Percentiles rank a stretch among this genome's conserved stretches.
phyloP scores from a whole-genome alignment of 306 rosid genomes.

The Lablab purpureus region DNA sequence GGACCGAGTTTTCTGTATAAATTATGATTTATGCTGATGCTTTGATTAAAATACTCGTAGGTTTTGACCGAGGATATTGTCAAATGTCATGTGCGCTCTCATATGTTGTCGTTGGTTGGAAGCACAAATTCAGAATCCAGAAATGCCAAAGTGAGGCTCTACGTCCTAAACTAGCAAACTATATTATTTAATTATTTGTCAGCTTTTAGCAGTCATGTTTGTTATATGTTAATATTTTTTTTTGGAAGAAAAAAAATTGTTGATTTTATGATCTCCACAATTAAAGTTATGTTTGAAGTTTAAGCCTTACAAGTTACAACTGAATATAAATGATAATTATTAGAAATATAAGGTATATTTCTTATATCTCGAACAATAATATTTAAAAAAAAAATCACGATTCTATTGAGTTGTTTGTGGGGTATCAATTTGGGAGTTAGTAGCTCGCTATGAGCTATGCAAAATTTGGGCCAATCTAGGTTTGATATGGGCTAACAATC shows the following conservation, averaged over 20 bases:
- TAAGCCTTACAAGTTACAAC: not conserved
- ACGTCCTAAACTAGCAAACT: constrained; percentile 27
- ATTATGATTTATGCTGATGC: constrained; percentile 4
- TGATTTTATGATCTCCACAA: not conserved
- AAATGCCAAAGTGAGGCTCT: constrained; percentile 72
- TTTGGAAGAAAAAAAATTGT: not conserved
- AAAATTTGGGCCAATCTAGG: not conserved
- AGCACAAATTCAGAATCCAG: constrained; percentile 56
- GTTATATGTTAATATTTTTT: constrained; percentile 7
- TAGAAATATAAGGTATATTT: too few relatives aligned
- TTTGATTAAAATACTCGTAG: constrained; percentile 53
- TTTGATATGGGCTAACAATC: not conserved
- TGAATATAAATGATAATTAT: not conserved
- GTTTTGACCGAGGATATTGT: constrained; percentile 78
- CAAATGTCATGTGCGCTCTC: constrained; percentile 80
- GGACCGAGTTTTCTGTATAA: constrained; percentile 13
- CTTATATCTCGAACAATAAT: not conserved
- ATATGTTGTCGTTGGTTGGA: constrained; percentile 60
- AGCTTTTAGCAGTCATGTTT: not conserved
- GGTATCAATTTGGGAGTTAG: not conserved
- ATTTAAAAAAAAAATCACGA: not conserved
- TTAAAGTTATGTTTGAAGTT: not conserved
- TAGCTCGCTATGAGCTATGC: not conserved
- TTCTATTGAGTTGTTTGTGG: not conserved
- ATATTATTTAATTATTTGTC: constrained; percentile 23